These are phyloP conservation scores for Solanum acaule DNA, from an alignment of 257 asterid species.

Conservation along the genomic window DNA sequence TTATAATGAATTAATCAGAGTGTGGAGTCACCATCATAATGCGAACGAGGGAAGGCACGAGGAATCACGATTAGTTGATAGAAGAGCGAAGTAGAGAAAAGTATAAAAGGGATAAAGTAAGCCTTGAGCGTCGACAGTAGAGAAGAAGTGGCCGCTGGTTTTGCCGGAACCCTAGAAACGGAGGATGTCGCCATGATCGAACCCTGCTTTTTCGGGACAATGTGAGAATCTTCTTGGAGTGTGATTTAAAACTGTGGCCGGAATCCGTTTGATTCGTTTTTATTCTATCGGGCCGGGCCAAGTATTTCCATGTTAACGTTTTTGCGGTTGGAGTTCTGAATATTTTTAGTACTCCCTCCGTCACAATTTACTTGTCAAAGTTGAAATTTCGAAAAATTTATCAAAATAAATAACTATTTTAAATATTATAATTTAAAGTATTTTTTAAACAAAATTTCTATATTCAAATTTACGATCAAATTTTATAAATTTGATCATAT, in stretches of 20 bases:
- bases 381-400: too few species aligned
- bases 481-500: too few species aligned
- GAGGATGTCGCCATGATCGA: conserved; percentile 13
- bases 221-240: not conserved
- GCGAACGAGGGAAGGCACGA: conserved; percentile 63
- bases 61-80: conserved; percentile 75
- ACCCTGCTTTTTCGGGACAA: not conserved
- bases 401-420: too few species aligned
- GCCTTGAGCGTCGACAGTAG: conserved; percentile 30
- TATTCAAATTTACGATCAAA: too few species aligned
- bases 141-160: conserved; percentile 18
- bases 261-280: not conserved
- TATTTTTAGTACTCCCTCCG: not conserved
- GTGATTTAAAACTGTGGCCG: not conserved
- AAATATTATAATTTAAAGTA: too few species aligned
- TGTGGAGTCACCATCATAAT: conserved; percentile 56
- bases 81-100: conserved; percentile 50
- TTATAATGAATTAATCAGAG: not conserved
- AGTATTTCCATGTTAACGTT: not conserved
- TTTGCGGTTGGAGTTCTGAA: not conserved
- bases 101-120: conserved; percentile 60
- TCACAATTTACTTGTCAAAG: too few species aligned
- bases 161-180: conserved; percentile 24
- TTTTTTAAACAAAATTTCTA: too few species aligned
- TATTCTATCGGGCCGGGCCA: not conserved